phyloP scores from a whole-genome alignment of 768 basidiomycete species.

The Pleurotus tuoliensis region DNA sequence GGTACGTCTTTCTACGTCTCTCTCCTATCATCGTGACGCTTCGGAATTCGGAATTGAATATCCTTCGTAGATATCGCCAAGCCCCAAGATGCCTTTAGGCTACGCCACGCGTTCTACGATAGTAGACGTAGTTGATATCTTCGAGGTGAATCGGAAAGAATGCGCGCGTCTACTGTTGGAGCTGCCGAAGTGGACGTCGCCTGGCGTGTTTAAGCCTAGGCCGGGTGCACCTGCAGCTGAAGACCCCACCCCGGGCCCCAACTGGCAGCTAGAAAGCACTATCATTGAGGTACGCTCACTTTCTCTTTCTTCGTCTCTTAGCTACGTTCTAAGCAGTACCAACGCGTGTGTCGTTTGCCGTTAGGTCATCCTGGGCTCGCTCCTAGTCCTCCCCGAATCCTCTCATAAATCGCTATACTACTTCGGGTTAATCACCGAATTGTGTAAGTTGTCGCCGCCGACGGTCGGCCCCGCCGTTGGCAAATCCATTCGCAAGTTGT shows the following conservation, averaged over 20 bases:
- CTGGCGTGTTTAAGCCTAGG: conserved; percentile 82
- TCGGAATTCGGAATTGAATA: background rate
- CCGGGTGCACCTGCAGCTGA: conserved; percentile 51
- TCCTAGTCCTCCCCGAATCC: conserved; percentile 76
- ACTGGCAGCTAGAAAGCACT: conserved; percentile 87
- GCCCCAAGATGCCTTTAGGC: conserved; percentile 68
- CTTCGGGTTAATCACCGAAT: conserved; percentile 82
- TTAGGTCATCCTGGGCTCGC: conserved; percentile 69
- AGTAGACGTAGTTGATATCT: conserved; percentile 79
- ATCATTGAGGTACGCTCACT: conserved; percentile 66
- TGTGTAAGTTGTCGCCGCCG: conserved; percentile 89
- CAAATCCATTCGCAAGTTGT: conserved; percentile 89
- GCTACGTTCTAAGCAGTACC: background rate
- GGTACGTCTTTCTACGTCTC: conserved; percentile 22
- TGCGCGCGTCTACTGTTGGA: conserved; percentile 84
- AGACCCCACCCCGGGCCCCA: conserved; percentile 57
- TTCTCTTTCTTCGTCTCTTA: background rate
- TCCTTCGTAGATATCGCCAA: conserved; percentile 64
- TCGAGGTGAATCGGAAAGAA: conserved; percentile 95
- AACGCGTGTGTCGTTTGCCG: no score
- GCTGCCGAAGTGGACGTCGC: conserved; percentile 77
- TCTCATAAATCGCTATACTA: conserved; percentile 82
- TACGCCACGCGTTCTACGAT: conserved; percentile 76
- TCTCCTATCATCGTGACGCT: background rate
- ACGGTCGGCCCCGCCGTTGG: conserved; percentile 96